Evolutionary conservation across 768 basidiomycete species (phyloP), one percentile per base, ranked within the genome.

Genomic region (Suillus luteus): DNA sequence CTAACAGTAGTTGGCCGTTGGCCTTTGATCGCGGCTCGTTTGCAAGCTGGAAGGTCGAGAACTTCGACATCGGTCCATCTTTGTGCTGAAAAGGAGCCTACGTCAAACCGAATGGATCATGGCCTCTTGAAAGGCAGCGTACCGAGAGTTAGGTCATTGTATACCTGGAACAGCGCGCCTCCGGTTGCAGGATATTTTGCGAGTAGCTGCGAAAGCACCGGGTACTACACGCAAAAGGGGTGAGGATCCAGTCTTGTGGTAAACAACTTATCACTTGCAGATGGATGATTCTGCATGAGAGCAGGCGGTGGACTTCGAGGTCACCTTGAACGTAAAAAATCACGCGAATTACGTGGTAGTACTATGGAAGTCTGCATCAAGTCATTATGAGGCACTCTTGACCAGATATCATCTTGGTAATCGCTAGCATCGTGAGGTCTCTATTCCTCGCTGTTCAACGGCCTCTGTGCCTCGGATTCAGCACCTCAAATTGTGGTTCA

Each of bases 111-210:
- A 33, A 48, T 19, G 43, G 55, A 10, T 43, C 33, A 40, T 9
- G 7, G 3, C 22, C 27, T 14, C 55, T n/a, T 4, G 31, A 38
- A 51, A 19, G 22, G 64, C 76, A 19, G 5, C 40, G 60, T 59
- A 89, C 91, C 84, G 24, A 85, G 83, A 7, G 83, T 73, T 37
- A 93, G 74, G 64, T 93, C 91, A 71, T 92, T 92, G 76, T 88
- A 92, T 1, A 87, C 81, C 73, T 92, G 91, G 71, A 92, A 90
- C 10, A 92, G 74, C 27, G 83, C 79, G 14, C 86, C 82, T 3
- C 86, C 85, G 17, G 81, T 75, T 31, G 73, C 79, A 41, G 91
- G 90, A 68, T 92, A 92, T 72, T 86, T 90, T 12, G 69, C 64
- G 31, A 89, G 65, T 46, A 86, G 69, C 4, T 76, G 73, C 11